Evolutionary conservation across 345 rosid genomes (phyloP), one percentile per base, ranked within the genome.

Genomic region (Hypericum perforatum): DNA sequence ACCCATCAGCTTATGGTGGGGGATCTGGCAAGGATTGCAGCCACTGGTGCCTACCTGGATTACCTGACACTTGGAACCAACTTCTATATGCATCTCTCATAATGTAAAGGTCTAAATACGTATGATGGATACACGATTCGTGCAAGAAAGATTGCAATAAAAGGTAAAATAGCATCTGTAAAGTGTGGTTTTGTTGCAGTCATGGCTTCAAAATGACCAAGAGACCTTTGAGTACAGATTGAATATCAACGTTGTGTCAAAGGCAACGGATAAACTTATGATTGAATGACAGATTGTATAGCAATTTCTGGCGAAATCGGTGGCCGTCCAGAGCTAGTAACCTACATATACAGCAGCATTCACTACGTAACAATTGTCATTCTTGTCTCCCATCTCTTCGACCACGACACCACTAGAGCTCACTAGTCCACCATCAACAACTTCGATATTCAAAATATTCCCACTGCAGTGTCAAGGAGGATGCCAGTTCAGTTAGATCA

Each of bases 1-100:
- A 90, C 59, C 97, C 96, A 7, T 80, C 97, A 3, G 47, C 77
- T 7, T 86, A 84, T 22, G 69, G 82, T 8, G 71, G 78, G 5
- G 62, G 65, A 58, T 71, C 77, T 0, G 85, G 94, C 58, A 77
- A 54, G 0, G 97, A 90, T 49, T 90, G 97, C 69, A 90, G 97
- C 68, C 97, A 90, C 39, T 90, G 97, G 94, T 84, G 96, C 72
- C 91, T 90, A 53, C 96, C 97, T 15, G 94, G 97, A 40, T 61
- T 90, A 71, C 97, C 97, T 0, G 97, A 90, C 72, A 82, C 84
- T 15, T 90, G 97, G 97, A 90, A 86, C 70, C 95, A 90, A 58
- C 97, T 90, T 58, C 71, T 90, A 12, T 84, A 84, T 65, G 95
- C 87, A 66, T 86, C 92, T 67, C 80, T 87, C 5, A 48, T 66